Base-by-base conservation (phyloP, 352 stramenopile species). In the Globisporangium ultimum region DNA sequence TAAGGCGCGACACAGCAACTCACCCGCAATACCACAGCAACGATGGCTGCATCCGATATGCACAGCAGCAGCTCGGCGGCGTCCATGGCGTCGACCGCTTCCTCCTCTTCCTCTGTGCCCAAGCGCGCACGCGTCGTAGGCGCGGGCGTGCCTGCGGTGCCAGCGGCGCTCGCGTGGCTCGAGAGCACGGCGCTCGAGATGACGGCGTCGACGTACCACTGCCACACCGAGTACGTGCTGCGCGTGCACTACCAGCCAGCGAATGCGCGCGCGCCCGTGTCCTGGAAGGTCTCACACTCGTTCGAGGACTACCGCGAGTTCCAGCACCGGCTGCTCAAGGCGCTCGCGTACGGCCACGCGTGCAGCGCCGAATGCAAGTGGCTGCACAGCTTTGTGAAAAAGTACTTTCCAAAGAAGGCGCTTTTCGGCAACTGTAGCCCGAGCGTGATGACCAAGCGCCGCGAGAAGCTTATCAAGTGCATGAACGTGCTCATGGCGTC, bases 331-430 rank as follows among this genome's bases (percentile, higher is more conserved):
- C 62, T 89, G 13, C 55, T 84, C 2, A 72, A 74, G 52, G 58
- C 60, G 32, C 60, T 89, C 62, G 60, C 78, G 42, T 72, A 72
- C 40, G 81, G 78, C 46, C 81, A 91, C 59, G 67, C 59, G 40
- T 91, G 78, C 58, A 67, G 66, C 41, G 74, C 78, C 48, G 76
- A 89, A 53, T 91, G 81, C 68, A 71, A 68, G 41, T 91, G 71
- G 72, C 63, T 91, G 21, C 83, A 84, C 66, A 78, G 72, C 43
- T 80, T 87, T 47, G 56, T 87, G 14, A 79, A 80, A 48, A 67
- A 78, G 55, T 80, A 83, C 55, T 91, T 89, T 55, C 81, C 81
- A 14, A 71, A 80, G 55, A 65, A 63, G 38, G 70, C 59, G n/a
- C 53, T 80, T 6, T 69, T 84, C 6, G 20, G 32, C 47, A 48